A percentile compares a stretch with the other conserved stretches of the same genome.
phyloP scores from a whole-genome alignment of 352 stramenopile genomes.

The Pythium pectinolyticum region DNA sequence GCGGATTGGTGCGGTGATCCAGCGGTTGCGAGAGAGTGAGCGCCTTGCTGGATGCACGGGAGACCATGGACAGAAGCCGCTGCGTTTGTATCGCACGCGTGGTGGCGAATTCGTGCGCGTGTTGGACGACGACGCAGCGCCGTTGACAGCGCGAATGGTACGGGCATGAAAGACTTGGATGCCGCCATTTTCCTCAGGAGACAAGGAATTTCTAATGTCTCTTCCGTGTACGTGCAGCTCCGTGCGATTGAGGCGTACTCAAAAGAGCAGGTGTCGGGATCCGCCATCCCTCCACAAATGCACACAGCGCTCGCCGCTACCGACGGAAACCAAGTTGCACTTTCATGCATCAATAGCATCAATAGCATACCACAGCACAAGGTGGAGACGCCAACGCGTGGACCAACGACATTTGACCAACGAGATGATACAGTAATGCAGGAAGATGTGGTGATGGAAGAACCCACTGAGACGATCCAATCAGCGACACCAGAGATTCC shows the following conservation, averaged over 20 bases:
- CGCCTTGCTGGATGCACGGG: not conserved
- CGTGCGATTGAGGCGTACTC: slow-evolving; percentile 44
- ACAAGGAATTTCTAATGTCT: too few species aligned
- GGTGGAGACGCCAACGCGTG: not conserved
- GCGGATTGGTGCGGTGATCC: slow-evolving; percentile 24
- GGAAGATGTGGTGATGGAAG: not conserved
- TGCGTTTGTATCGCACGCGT: slow-evolving; percentile 45
- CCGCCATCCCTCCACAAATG: not conserved
- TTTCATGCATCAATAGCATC: not conserved
- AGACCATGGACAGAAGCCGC: not conserved
- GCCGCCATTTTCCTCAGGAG: too few species aligned
- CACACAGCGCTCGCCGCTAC: not conserved
- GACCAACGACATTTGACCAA: not conserved
- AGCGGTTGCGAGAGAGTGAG: slow-evolving; percentile 10
- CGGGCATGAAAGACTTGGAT: slow-evolving; percentile 1
- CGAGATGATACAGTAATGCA: not conserved
- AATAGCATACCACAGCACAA: not conserved
- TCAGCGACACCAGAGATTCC: not conserved
- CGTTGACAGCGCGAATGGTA: slow-evolving; percentile 58
- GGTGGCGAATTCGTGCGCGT: slow-evolving; percentile 59
- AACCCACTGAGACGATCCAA: not conserved
- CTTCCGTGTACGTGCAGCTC: slow-evolving; percentile 24
- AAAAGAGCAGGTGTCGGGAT: not conserved
- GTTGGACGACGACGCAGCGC: slow-evolving; percentile 52
- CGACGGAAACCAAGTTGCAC: not conserved